Evolutionary conservation across 768 basidiomycete genomes (phyloP).

Genomic region (Arthromyces matolae): DNA sequence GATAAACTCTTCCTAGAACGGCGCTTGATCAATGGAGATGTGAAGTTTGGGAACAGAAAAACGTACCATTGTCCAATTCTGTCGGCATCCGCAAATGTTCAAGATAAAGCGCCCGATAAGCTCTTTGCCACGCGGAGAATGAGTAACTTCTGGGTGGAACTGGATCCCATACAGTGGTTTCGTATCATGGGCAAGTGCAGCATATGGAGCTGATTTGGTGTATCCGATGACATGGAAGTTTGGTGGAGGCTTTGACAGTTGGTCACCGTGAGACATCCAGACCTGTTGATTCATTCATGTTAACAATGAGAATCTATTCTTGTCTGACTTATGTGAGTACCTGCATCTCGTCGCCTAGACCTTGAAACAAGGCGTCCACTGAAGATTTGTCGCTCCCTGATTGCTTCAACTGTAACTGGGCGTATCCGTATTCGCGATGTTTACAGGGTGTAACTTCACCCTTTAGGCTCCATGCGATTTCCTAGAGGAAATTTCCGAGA

Average conservation of each 20-base stretch:
- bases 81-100: conserved; percentile 75
- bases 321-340: conserved; percentile 37
- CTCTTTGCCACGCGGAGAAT: conserved; percentile 85
- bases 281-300: conserved; percentile 50
- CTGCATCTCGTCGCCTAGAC: conserved; percentile 86
- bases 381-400: conserved; percentile 45
- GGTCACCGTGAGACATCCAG: conserved; percentile 99
- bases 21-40: conserved; percentile 6
- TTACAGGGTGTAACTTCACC: conserved; percentile 84
- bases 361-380: conserved; percentile 79
- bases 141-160: conserved; percentile 98
- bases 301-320: too few relatives aligned
- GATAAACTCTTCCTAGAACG: conserved; percentile 86
- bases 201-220: conserved; percentile 85
- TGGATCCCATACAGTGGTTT: conserved; percentile 95
- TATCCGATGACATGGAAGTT: conserved; percentile 86
- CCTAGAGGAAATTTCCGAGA: conserved; percentile 42
- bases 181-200: conserved; percentile 86
- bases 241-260: conserved; percentile 75
- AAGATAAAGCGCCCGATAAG: conserved; percentile 84
- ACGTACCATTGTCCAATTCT: conserved; percentile 91
- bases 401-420: conserved; percentile 70
- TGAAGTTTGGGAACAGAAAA: background rate
- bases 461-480: conserved; percentile 86
- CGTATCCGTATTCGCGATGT: conserved; percentile 94